Evolutionary conservation across 2,329 filamentous ascomycete species (phyloP).

Genomic region (Alternaria atra): DNA sequence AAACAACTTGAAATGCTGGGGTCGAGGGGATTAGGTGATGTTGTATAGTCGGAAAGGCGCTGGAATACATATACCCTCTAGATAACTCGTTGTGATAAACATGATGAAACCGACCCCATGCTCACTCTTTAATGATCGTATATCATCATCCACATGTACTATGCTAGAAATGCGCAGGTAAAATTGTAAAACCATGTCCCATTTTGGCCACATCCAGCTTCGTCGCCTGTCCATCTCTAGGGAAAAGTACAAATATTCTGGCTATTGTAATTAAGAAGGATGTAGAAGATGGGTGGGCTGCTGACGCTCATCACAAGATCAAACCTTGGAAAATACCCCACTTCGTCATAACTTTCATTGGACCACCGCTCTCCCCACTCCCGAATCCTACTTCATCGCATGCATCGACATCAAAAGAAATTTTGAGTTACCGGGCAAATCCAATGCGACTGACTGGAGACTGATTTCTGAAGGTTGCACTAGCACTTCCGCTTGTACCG

Average conservation of each 20-base stretch:
- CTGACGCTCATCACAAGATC: conserved; percentile 18
- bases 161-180: not conserved
- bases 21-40: not conserved
- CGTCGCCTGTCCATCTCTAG: not conserved
- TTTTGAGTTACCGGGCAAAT: not conserved
- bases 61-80: not conserved
- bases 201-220: not conserved
- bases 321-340: conserved; percentile 14
- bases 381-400: not conserved
- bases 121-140: not conserved
- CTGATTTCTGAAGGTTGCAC: not conserved
- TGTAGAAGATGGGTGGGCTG: conserved; percentile 7
- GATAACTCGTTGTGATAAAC: not conserved
- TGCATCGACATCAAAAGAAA: not conserved
- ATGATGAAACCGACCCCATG: not conserved
- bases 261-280: not conserved
- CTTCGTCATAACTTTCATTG: conserved; percentile 7
- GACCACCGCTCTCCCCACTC: not conserved
- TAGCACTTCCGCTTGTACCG: conserved; percentile 7
- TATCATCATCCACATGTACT: not conserved
- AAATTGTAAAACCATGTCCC: not conserved
- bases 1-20: conserved; percentile 40
- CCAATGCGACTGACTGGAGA: not conserved
- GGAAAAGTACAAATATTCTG: not conserved
- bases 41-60: not conserved